These are phyloP conservation scores for Erigeron canadensis DNA, from an alignment of 129 eudicot genomes.

Conservation along the genomic window DNA sequence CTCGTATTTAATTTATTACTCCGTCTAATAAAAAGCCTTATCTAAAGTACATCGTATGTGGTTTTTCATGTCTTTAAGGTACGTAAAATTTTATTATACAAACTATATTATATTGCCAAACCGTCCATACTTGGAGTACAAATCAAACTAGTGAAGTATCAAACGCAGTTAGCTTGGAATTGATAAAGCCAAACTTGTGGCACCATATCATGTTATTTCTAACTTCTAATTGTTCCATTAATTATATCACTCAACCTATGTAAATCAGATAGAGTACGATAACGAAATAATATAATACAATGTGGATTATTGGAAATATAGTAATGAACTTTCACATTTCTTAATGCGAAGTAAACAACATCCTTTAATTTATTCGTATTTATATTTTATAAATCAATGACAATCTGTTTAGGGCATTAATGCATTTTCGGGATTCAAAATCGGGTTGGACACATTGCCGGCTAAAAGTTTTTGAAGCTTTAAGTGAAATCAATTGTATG, in stretches of 20 bases:
- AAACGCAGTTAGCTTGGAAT: slow-evolving; percentile 21
- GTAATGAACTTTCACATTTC: too few relatives aligned
- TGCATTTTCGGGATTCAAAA: too few relatives aligned
- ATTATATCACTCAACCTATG: slow-evolving; percentile 15
- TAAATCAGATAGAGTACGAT: background rate
- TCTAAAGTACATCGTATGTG: background rate
- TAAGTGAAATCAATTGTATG: too few relatives aligned
- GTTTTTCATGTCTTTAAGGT: background rate
- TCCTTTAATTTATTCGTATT: too few relatives aligned
- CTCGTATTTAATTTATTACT: background rate
- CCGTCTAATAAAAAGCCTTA: background rate
- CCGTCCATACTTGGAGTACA: slow-evolving; percentile 30
- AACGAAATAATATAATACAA: background rate
- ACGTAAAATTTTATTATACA: too few relatives aligned
- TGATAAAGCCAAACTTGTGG: slow-evolving; percentile 24
- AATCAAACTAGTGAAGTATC: background rate
- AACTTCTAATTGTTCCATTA: slow-evolving; percentile 17
- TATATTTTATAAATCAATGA: too few relatives aligned
- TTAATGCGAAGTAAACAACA: too few relatives aligned
- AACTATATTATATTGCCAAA: background rate
- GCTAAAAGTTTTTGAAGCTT: too few relatives aligned
- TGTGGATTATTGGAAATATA: background rate
- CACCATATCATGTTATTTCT: slow-evolving; percentile 22
- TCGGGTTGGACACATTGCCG: too few relatives aligned
- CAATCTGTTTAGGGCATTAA: too few relatives aligned